These are phyloP conservation scores for Brasilioporus rufonigricans DNA, from an alignment of 768 basidiomycete species.

Conservation along the genomic window DNA sequence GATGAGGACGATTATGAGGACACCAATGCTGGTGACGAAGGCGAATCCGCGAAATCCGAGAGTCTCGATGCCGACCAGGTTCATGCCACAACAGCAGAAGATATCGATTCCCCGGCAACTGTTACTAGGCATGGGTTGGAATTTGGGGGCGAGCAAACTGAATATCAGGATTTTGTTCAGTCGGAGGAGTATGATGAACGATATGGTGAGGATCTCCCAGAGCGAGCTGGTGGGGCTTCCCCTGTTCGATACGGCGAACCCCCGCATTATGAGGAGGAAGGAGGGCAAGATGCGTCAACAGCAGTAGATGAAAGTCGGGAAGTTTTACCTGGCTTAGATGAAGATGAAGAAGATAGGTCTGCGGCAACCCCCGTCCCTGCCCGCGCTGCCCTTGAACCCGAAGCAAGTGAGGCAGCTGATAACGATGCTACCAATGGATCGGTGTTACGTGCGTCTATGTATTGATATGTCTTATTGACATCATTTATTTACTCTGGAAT, in stretches of 20 bases:
- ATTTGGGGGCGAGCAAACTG: constrained; percentile 32
- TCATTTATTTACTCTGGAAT: constrained; percentile 1
- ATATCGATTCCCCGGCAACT: constrained; percentile 19
- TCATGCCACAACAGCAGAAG: constrained; percentile 22
- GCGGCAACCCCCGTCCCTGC: constrained; percentile 15
- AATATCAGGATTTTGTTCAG: constrained; percentile 33
- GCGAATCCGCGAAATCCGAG: constrained; percentile 15
- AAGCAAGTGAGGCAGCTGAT: not conserved
- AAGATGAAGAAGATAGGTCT: constrained; percentile 12
- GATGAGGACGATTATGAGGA: constrained; percentile 23
- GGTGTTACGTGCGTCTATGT: constrained; percentile 9
- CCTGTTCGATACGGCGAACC: constrained; percentile 17
- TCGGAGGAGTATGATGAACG: constrained; percentile 36
- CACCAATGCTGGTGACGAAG: constrained; percentile 17
- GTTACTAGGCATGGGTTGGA: constrained; percentile 9
- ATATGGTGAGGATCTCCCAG: constrained; percentile 35
- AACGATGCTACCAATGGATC: not conserved
- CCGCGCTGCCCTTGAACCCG: constrained; percentile 7
- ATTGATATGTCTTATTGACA: not conserved
- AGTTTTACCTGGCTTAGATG: constrained; percentile 10
- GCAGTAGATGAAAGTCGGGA: constrained; percentile 19
- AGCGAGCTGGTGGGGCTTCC: constrained; percentile 22
- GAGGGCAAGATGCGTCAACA: constrained; percentile 16
- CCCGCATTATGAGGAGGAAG: constrained; percentile 25
- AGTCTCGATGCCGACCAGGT: constrained; percentile 30